Base-by-base conservation (phyloP, 352 stramenopile species). In the Globisporangium perplexum region DNA sequence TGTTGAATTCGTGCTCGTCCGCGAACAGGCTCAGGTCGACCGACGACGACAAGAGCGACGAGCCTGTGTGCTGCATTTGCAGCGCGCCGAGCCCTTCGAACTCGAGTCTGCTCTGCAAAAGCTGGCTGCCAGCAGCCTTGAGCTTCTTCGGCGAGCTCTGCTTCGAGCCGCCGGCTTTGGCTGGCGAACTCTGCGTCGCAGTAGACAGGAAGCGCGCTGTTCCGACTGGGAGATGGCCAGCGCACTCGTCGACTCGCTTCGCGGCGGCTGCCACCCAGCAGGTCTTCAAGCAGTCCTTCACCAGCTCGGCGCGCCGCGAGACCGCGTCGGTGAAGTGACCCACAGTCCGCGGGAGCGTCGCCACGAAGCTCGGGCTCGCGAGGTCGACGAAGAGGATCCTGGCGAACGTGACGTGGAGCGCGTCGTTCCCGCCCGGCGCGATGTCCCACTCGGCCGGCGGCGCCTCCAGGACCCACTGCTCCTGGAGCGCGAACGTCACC, bases 291-390 rank as follows among this genome's bases (percentile, higher is more conserved):
- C 78, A 90, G 42, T 95, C 86, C 48, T 90, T 92, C 17, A 95
- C 86, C 2, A 94, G 72, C 36, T 95, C 84, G 1, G 85, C 77
- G 26, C 80, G 75, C 8, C 70, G 66, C 17, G 84, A 79, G 4
- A 97, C 72, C 20, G 86, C 83, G 20, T 93, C 78, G 15, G 90
- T 77, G 59, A 98, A 98, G 53, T 90, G 77, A 6, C 86, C 70
- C 12, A 96, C 72, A 4, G 81, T 90, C 42, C 89, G 73, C 0
- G 90, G 90, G 7, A 97, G 66, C 17, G 69, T 57, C 1, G 69
- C 57, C 8, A 73, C 60, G 66, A 98, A 98, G 7, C 65, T 55
- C 1, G 62, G 53, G 11, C 68, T 88, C 18, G 68, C 52, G 0
- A 97, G 63, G 35, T 97, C 88, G 12, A 94, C 80, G 30, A 97